Base-by-base conservation (phyloP, 129 eudicot species). In the Helichrysum umbraculigerum region DNA sequence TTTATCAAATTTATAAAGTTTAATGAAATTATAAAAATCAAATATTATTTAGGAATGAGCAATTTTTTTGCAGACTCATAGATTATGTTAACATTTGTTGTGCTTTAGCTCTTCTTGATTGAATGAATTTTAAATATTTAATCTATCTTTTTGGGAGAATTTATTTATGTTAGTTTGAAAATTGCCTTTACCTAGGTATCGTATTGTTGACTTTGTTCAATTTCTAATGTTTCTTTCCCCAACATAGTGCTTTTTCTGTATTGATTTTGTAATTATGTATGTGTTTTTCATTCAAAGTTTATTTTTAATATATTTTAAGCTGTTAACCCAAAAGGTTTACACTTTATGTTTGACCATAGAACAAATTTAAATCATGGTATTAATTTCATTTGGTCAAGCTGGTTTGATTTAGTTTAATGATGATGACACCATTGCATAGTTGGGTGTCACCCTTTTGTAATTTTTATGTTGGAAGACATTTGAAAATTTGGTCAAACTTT, bases 101-200 rank as follows among this genome's bases (percentile, higher is more conserved):
- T 28, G 78, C 32, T 57, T 30, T 77, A 74, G 39, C 62, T n/a
- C 10, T 57, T 57, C 62, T 57, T 6, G 62, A 57, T 57, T 57
- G 62, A 58, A 50, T 62, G 28, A 15, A 51, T 56, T 25, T 66
- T 67, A 17, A 51, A 9, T 77, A 57, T 58, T 59, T 39, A 77
- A 68, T 47, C 62, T 64, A 78, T 47, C 34, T 71, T 44, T 60
- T 62, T 25, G 56, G 68, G 33, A 34, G 54, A 10, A 69, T 17
- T 69, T 9, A 12, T 70, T 61, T 47, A 70, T 70, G 25, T 21
- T 78, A 74, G 16, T 74, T 80, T 80, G 79, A 74, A 76, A 58
- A 8, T 66, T 59, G 79, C 22, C 44, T 15, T 80, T 80, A 80
- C 79, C 79, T 41, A 80, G 71, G 84, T 67, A 41, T 61, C 68